phyloP scores from a whole-genome alignment of 2,329 filamentous ascomycete genomes.

The Alternaria sp. region DNA sequence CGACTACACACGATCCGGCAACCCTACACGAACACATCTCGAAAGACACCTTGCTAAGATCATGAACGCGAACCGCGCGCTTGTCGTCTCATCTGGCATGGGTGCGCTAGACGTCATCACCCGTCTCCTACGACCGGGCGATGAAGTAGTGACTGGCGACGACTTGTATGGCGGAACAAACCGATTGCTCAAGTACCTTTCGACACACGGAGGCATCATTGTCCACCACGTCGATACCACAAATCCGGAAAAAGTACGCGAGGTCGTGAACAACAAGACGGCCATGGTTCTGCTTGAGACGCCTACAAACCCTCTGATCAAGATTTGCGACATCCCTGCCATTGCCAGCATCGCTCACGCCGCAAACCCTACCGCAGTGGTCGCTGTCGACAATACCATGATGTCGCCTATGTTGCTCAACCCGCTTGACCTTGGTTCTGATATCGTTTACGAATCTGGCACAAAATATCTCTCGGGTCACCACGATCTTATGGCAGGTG shows the following conservation, averaged over 20 bases:
- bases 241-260: constrained; percentile 72
- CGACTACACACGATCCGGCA: constrained; percentile 97
- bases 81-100: constrained; percentile 97
- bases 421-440: constrained; percentile 91
- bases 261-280: constrained; percentile 79
- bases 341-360: constrained; percentile 82
- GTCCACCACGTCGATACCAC: constrained; percentile 98
- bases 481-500: constrained; percentile 98
- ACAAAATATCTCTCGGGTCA: constrained; percentile 98
- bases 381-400: constrained; percentile 99
- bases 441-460: constrained; percentile 96
- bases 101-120: constrained; percentile 96
- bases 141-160: constrained; percentile 96
- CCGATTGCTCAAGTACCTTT: constrained; percentile 89
- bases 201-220: constrained; percentile 86
- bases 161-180: constrained; percentile 97
- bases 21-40: constrained; percentile 93
- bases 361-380: constrained; percentile 78
- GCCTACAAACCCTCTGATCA: constrained; percentile 97
- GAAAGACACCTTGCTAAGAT: constrained; percentile 98
- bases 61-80: constrained; percentile 90
- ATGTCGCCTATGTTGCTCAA: constrained; percentile 94
- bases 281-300: constrained; percentile 96
- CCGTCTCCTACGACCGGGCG: constrained; percentile 85
- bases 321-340: constrained; percentile 89